Evolutionary conservation across 345 rosid genomes (phyloP).

Genomic region (Erysimum cheiranthoides): DNA sequence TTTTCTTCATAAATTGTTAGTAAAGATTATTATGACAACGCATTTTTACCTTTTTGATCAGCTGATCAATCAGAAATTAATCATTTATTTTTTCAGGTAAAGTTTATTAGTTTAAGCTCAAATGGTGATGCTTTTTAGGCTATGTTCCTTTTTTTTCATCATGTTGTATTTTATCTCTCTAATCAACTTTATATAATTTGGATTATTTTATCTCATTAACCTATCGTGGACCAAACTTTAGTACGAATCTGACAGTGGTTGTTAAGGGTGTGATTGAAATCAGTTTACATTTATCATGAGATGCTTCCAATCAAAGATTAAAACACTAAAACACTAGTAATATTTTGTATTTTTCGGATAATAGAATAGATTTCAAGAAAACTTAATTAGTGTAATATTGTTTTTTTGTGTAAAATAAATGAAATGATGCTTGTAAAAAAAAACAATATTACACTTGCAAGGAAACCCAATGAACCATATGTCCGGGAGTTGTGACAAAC

Average conservation of each 20-base stretch:
- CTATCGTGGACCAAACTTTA: slow-evolving; percentile 3
- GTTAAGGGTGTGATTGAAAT: background rate
- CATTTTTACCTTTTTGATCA: slow-evolving; percentile 37
- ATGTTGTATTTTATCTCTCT: slow-evolving; percentile 14
- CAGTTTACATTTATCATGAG: background rate
- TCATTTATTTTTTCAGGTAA: slow-evolving; percentile 33
- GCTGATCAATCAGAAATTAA: slow-evolving; percentile 45
- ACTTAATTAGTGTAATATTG: too few relatives aligned
- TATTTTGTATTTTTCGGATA: background rate
- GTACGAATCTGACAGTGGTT: background rate
- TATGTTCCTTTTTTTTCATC: slow-evolving; percentile 10
- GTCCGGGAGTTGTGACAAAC: background rate
- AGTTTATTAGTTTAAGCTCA: slow-evolving; percentile 16
- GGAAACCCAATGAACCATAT: too few relatives aligned
- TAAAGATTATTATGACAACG: slow-evolving; percentile 13
- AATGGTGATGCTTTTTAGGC: slow-evolving; percentile 40
- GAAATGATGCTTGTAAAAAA: too few relatives aligned
- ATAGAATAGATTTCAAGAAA: background rate
- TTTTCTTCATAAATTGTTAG: slow-evolving; percentile 10
- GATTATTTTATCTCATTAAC: slow-evolving; percentile 1
- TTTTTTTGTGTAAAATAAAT: too few relatives aligned
- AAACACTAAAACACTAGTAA: background rate
- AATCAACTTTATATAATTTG: slow-evolving; percentile 9
- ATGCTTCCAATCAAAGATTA: background rate
- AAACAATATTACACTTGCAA: too few relatives aligned